Base-by-base conservation (phyloP, 805 yeast genomes). In the Barnettozyma botsteinii region DNA sequence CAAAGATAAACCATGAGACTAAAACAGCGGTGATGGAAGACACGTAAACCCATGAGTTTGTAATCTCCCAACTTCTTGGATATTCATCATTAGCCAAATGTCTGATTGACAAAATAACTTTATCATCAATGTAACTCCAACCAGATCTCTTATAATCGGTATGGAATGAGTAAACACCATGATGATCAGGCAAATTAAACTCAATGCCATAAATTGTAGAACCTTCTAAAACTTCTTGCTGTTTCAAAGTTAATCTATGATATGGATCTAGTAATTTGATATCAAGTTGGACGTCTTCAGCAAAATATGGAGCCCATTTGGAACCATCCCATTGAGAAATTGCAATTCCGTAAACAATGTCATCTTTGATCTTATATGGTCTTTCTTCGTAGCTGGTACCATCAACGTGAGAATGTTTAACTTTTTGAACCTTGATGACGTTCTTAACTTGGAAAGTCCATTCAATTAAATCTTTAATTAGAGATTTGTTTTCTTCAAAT, bases 21-120 rank as follows among this genome's bases (percentile, higher is more conserved):
- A 81, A 77, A 18, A 94, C 96, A 25, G 80, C 64, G 4, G 62
- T 64, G 13, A 89, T 80, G 35, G 88, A 73, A 18, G 84, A 70
- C 46, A 91, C 64, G 60, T 93, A 93, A 37, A 89, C 87, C 95
- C 96, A 87, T 2, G 97, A 76, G 62, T 89, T 89, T 22, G 95
- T 71, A 55, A 93, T 91, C 45, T 84, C 85, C 91, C 93, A 93
- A 32, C 94, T 81, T 63, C 98, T 77, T 46, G 82, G 80, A 68
- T 79, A 93, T 67, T 94, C 98, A 59, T 93, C 95, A 61, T 89
- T 91, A 44, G 98, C 97, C 55, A 85, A 73, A 62, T 93, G 98
- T 61, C 98, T 79, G 34, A 93, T 80, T 2, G 98, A 79, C 39
- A 87, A 86, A 15, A 83, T 79, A 40, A 72, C 72, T 46, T 74